Base-by-base conservation (phyloP, 768 basidiomycete genomes). In the Tylopilus plumbeoviolaceoides region DNA sequence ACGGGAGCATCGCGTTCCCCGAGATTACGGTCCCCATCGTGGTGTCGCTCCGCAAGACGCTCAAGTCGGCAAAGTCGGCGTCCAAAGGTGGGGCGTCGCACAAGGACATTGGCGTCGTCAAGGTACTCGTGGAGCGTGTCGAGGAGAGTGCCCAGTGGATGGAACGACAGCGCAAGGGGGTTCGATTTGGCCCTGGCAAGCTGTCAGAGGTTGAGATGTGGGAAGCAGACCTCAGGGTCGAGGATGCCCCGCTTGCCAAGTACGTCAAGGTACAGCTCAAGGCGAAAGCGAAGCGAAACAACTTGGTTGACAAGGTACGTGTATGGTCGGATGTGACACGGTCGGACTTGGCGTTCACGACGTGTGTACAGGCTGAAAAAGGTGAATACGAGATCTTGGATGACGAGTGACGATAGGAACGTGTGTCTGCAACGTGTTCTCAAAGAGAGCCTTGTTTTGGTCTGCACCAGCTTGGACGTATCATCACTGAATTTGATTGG, bases 1-100 rank as follows among this genome's bases (percentile, higher is more conserved):
- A 91, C 45, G 87, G 83, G 1, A 90, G 87, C 68, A 84, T 98
- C 54, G 91, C 91, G 1, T 98, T 97, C 77, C 95, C 97, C 2
- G 97, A 99, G 71, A 78, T 95, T 38, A 77, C 84, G 14, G 81
- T 98, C 12, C 94, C 95, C 3, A 73, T 94, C 35, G 71, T 84
- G 15, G 78, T 89, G 11, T 74, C 81, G 1, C 73, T 99, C 47
- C 83, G 84, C 41, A 86, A 87, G 58, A 77, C 81, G 50, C 61
- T 95, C 58, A 98, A 97, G 69, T 74, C 71, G 36, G 73, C 76
- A 23, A 80, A 79, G 51, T 66, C 75, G 33, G 69, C 67, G 42
- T 64, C 70, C 27, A 61, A 68, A 42, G 61, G 72, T 44, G 54
- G 63, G 12, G 54, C 62, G 14, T 35, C 49, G 10, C 68, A 73